Evolutionary conservation across 2,329 filamentous ascomycete genomes (phyloP).

Genomic region (Juglanconis sp.): DNA sequence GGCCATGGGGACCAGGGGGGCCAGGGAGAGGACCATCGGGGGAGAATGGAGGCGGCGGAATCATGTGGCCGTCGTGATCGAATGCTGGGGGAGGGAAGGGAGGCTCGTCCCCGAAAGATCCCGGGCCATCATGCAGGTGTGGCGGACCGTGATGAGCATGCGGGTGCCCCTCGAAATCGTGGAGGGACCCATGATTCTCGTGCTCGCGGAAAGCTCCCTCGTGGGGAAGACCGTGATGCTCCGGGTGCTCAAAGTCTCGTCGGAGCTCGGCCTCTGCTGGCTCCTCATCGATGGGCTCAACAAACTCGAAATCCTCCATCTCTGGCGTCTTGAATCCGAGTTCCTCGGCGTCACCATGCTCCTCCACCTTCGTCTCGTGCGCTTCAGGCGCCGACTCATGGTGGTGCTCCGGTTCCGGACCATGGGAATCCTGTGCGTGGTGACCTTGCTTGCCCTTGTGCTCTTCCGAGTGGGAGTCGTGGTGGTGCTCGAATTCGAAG

Average conservation of each 20-base stretch:
- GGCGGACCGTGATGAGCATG: neutral
- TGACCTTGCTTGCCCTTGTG: neutral
- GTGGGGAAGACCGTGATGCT: neutral
- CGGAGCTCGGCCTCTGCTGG: slow-evolving; percentile 15
- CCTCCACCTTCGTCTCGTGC: neutral
- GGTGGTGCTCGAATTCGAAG: neutral
- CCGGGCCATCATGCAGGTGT: neutral
- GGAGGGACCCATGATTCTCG: no score
- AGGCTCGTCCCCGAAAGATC: neutral
- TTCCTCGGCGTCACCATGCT: neutral
- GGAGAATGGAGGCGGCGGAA: neutral
- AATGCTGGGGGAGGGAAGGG: slow-evolving; percentile 8
- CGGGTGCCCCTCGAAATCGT: neutral
- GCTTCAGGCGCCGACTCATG: neutral
- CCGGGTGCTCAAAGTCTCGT: neutral
- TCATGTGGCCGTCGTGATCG: slow-evolving; percentile 4
- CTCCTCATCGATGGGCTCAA: neutral
- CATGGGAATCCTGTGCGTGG: neutral
- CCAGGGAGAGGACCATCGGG: neutral
- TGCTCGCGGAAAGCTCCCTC: slow-evolving; percentile 13
- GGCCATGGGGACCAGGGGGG: neutral
- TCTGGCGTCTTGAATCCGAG: neutral
- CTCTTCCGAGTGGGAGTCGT: neutral
- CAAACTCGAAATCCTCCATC: neutral
- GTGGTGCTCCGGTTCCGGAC: neutral